Evolutionary conservation across 78 protist genomes (phyloP).

Genomic region (Tieghemostelium lacteum): DNA sequence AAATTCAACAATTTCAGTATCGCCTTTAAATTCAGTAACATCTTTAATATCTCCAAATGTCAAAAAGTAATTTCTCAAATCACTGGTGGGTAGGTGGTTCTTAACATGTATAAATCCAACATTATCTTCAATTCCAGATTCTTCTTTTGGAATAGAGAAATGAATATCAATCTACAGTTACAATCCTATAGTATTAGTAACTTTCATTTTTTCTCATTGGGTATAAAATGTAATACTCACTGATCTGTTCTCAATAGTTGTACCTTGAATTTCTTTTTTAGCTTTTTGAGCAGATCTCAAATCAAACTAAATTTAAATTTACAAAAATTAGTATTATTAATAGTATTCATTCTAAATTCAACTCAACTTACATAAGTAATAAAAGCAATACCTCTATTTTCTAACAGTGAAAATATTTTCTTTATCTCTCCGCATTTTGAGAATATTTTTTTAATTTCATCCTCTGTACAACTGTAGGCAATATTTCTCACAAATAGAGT

Average conservation of each 20-base stretch:
- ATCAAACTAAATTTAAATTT: constrained; percentile 34
- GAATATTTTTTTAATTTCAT: constrained; percentile 22
- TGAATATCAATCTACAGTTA: constrained; percentile 55
- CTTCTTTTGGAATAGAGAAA: constrained; percentile 76
- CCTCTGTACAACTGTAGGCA: constrained; percentile 27
- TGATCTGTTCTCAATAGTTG: constrained; percentile 26
- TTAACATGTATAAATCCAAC: constrained; percentile 54
- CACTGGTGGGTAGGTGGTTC: constrained; percentile 27
- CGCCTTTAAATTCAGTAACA: constrained; percentile 54
- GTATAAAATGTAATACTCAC: no score
- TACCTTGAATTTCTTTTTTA: constrained; percentile 45
- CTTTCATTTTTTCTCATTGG: no score
- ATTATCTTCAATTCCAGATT: constrained; percentile 44
- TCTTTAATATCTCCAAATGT: constrained; percentile 66
- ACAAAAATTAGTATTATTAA: no score
- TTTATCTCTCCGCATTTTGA: constrained; percentile 62
- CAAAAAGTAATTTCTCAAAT: constrained; percentile 41
- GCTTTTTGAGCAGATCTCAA: constrained; percentile 78
- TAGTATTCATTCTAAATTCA: not conserved
- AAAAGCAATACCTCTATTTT: constrained; percentile 75
- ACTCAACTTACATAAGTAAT: constrained; percentile 61
- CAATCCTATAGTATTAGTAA: no score
- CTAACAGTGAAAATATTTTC: constrained; percentile 55
- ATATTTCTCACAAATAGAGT: constrained; percentile 75
- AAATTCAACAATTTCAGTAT: constrained; percentile 66